Base-by-base conservation (phyloP, 2,329 filamentous ascomycete genomes). In the Berkeleyomyces basicola region DNA sequence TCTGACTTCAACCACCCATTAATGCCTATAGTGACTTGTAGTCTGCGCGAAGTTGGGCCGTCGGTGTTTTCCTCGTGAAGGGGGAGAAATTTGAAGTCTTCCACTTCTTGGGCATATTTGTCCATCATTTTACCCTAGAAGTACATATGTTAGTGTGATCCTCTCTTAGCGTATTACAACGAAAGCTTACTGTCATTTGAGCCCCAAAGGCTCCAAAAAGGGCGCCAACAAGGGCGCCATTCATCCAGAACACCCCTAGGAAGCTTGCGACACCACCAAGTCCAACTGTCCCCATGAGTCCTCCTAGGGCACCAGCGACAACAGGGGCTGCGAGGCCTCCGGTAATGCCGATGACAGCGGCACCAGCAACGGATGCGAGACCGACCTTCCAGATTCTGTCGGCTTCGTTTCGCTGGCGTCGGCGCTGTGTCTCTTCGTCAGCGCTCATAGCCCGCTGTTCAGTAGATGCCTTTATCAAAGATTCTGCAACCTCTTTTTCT, bases 151-250 rank as follows among this genome's bases (percentile, higher is more conserved):
- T 59, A 59, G 58, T 40, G 37, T 14, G 7, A 31, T 1, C 11
- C 31, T 44, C 37, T 37, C 11, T 47, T 31, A 42, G 39, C 16
- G 6, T 0, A n/a, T 42, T 53, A 33, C 39, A 42, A 33, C 5
- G 10, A 10, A 33, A 4, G 67, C 74, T 65, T 67, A 75, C 77
- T 51, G 80, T 84, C 81, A 84, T 84, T 68, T 86, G 84, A 0
- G 87, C 91, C 2, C 91, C 91, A 68, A 91, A 95, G 0, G 90
- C 91, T 0, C 91, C 91, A 70, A 96, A 96, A 0, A 96, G 75
- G 10, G 88, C 85, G 0, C 91, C 91, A 0, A 96, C 88, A 2
- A 96, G 77, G 0, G 92, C 87, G 0, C 87, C 83, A 63, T 90
- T 95, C 72, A 91, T 88, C 68, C 90, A 91, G 66, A 96, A 84